Base-by-base conservation (phyloP, 2,329 filamentous ascomycete genomes). In the Botrytis sinoallii region DNA sequence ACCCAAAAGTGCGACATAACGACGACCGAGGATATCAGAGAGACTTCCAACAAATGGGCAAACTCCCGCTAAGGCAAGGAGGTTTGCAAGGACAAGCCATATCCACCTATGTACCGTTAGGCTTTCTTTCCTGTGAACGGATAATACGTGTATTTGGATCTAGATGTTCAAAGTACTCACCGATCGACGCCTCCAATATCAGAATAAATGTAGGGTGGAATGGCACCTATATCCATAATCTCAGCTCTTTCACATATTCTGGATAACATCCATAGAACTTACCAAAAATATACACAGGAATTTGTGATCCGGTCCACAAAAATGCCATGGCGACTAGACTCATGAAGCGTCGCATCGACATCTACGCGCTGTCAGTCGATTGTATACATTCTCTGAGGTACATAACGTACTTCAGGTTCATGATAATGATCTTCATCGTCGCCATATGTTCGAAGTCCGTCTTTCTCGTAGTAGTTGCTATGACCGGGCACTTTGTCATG, bases 21-120 rank as follows among this genome's bases (percentile, higher is more conserved):
- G 85, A 73, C 90, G 87, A 72, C 90, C 89, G 66, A 91, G 82
- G 9, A 91, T 82, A 82, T 92, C 90, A 1, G 89, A 91, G 0
- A 92, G 81, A 1, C 88, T 87, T 18, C 91, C 91, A 3, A 93
- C 90, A 77, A 93, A 90, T 18, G 88, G 88, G 73, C 87, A 89
- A 1, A 90, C 82, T 5, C 85, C 86, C 2, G 87, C 88, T 66
- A 87, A 85, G 2, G 86, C 84, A n/a, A 90, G 85, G 7, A 90
- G 82, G 75, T 89, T 86, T 18, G 82, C 84, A 6, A 85, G 82
- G 18, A 84, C 75, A 40, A 81, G 77, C 80, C 80, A 81, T 48
- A 80, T 77, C 80, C 80, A 80, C 32, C 77, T 74, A 70, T 14
- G 40, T 29, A n/a, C 18, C 7, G 20, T 65, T 65, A 65, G n/a